These are phyloP conservation scores for Infundibulicybe gibba DNA, from an alignment of 768 basidiomycete species.

Conservation along the genomic window DNA sequence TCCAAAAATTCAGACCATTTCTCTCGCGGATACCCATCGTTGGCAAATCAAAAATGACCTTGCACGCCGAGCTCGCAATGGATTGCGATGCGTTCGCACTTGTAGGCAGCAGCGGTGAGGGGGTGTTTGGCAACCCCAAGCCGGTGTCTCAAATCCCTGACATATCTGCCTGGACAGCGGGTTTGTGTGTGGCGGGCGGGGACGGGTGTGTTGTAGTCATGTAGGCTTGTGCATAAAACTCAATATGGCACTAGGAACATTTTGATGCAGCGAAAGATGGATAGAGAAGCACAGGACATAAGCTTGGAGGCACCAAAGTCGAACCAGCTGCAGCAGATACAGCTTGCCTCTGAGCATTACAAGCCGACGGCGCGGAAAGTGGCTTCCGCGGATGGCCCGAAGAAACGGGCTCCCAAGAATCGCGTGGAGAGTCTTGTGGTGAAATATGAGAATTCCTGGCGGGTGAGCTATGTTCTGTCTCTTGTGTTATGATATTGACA, in stretches of 20 bases:
- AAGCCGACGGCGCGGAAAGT: neutral
- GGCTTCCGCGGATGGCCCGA: neutral
- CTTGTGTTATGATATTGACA: no score
- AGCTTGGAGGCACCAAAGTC: neutral
- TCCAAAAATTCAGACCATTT: conserved; percentile 48
- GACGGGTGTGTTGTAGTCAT: conserved; percentile 46
- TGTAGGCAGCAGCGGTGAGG: conserved; percentile 41
- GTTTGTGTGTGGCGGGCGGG: conserved; percentile 53
- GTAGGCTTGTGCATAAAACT: neutral
- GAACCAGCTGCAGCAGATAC: conserved; percentile 2
- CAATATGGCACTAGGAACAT: conserved; percentile 7
- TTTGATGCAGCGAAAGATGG: conserved; percentile 11
- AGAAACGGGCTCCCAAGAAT: neutral
- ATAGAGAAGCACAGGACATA: conserved; percentile 3
- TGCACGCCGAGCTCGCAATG: conserved; percentile 41
- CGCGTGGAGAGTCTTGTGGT: neutral
- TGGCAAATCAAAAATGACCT: conserved; percentile 35
- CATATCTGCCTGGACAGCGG: conserved; percentile 50
- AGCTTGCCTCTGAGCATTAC: no score
- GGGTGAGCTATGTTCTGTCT: conserved; percentile 2
- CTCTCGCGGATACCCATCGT: conserved; percentile 47
- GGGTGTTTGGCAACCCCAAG: conserved; percentile 47
- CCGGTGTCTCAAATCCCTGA: conserved; percentile 37
- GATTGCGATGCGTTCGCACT: conserved; percentile 42
- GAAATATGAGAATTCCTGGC: conserved; percentile 5